A percentile compares a stretch with the other conserved stretches of the same genome.
phyloP scores from a whole-genome alignment of 2,329 filamentous ascomycete species.

The Colletotrichum sp. region DNA sequence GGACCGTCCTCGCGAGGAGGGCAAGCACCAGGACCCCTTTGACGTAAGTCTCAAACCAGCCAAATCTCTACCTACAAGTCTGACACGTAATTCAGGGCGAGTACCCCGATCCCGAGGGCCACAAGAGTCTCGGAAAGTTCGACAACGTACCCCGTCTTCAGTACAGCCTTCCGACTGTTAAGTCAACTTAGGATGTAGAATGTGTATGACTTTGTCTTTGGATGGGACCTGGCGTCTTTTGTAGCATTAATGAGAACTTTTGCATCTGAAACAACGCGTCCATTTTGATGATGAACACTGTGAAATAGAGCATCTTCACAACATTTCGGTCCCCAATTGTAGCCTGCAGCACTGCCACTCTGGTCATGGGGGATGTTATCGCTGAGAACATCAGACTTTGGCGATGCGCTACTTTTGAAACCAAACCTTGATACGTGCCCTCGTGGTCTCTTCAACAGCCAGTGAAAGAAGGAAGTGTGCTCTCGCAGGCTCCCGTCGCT shows the following conservation, averaged over 20 bases:
- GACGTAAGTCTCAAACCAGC: neutral
- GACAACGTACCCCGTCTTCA: constrained; percentile 8
- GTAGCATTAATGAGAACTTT: neutral
- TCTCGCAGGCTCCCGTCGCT: neutral
- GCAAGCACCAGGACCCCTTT: constrained; percentile 7
- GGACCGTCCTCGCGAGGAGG: constrained; percentile 20
- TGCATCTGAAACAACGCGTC: accelerated
- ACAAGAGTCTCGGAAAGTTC: constrained; percentile 11
- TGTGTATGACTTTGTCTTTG: neutral
- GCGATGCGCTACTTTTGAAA: accelerated
- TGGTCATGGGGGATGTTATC: neutral
- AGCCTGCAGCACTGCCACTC: neutral
- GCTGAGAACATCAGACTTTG: neutral
- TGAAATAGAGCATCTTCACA: neutral
- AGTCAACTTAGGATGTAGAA: neutral
- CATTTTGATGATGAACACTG: neutral
- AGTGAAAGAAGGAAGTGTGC: neutral
- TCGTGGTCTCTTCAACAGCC: neutral
- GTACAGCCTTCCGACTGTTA: neutral
- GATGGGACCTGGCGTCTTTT: neutral
- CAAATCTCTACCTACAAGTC: neutral
- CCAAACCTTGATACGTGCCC: neutral
- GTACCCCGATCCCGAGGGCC: constrained; percentile 6
- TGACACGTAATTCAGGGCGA: neutral
- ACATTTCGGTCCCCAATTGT: neutral